A percentile compares a stretch with the other conserved stretches of the same genome.
These are phyloP conservation scores for Yamadazyma endophytica DNA, from an alignment of 805 yeast genomes.

Conservation along the genomic window DNA sequence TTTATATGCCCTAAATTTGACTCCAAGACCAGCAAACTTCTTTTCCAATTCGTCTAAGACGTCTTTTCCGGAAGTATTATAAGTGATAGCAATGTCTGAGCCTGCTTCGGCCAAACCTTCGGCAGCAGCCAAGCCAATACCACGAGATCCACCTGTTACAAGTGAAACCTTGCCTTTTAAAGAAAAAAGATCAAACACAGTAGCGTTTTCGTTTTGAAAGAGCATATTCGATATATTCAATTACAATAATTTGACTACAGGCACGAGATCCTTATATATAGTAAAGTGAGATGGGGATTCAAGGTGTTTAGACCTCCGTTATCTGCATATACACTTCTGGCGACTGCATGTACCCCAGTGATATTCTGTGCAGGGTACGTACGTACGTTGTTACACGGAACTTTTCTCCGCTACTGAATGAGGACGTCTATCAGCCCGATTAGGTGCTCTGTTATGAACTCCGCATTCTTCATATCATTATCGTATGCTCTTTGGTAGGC, in stretches of 20 bases:
- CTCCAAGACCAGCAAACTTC: conserved; percentile 10
- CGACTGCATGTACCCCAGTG: too few relatives aligned
- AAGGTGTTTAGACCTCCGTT: too few relatives aligned
- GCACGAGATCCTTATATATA: too few relatives aligned
- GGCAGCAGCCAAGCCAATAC: conserved; percentile 45
- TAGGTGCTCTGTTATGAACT: conserved; percentile 20
- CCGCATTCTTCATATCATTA: conserved; percentile 67
- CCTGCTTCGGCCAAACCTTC: conserved; percentile 40
- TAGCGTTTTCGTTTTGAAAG: conserved; percentile 9
- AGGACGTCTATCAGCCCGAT: too few relatives aligned
- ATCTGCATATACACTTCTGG: too few relatives aligned
- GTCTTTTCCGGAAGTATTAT: conserved; percentile 11
- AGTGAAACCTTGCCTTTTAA: conserved; percentile 33
- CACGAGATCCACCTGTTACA: conserved; percentile 44
- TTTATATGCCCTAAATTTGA: conserved; percentile 28
- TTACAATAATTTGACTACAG: too few relatives aligned
- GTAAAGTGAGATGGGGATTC: too few relatives aligned
- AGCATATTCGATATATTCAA: conserved; percentile 13
- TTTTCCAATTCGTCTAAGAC: conserved; percentile 5
- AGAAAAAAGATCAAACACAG: conserved; percentile 36
- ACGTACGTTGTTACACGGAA: conserved; percentile 2
- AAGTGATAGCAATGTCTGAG: conserved; percentile 36
- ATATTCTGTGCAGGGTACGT: too few relatives aligned
- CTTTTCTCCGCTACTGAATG: too few relatives aligned
- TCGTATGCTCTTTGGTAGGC: conserved; percentile 49